Evolutionary conservation across 805 yeast species (phyloP).

Genomic region (Candida berthetii): DNA sequence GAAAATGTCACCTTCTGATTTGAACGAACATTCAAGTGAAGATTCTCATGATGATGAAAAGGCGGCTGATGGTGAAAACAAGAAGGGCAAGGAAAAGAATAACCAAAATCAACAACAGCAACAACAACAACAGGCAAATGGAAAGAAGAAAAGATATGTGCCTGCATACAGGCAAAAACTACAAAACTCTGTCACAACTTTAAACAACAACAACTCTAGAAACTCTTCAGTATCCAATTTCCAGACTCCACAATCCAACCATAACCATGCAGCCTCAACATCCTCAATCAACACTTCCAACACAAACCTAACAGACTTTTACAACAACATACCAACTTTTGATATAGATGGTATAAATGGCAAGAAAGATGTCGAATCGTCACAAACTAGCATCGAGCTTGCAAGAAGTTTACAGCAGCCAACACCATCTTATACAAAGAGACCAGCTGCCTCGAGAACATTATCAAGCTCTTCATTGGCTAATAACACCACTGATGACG

Average conservation of each 20-base stretch:
- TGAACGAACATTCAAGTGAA: background rate
- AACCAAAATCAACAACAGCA: slow-evolving; percentile 1
- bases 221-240: slow-evolving; percentile 14
- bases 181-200: slow-evolving; percentile 17
- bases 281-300: slow-evolving; percentile 17
- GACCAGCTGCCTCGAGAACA: slow-evolving; percentile 7
- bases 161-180: slow-evolving; percentile 33
- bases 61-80: background rate
- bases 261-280: slow-evolving; percentile 11
- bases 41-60: slow-evolving; percentile 1
- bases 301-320: slow-evolving; percentile 19
- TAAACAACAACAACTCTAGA: slow-evolving; percentile 12
- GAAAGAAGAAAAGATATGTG: slow-evolving; percentile 18
- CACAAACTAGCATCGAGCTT: slow-evolving; percentile 11
- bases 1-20: slow-evolving; percentile 2
- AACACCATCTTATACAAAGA: slow-evolving; percentile 17
- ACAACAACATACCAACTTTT: slow-evolving; percentile 17
- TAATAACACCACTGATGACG: slow-evolving; percentile 7
- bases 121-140: background rate
- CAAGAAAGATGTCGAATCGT: slow-evolving; percentile 10
- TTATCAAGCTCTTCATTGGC: slow-evolving; percentile 5
- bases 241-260: slow-evolving; percentile 13
- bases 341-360: slow-evolving; percentile 19
- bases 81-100: background rate
- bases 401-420: slow-evolving; percentile 20